Conservation (phyloP, 78 protist genomes). For the Dictyostelium capitatum region DNA sequence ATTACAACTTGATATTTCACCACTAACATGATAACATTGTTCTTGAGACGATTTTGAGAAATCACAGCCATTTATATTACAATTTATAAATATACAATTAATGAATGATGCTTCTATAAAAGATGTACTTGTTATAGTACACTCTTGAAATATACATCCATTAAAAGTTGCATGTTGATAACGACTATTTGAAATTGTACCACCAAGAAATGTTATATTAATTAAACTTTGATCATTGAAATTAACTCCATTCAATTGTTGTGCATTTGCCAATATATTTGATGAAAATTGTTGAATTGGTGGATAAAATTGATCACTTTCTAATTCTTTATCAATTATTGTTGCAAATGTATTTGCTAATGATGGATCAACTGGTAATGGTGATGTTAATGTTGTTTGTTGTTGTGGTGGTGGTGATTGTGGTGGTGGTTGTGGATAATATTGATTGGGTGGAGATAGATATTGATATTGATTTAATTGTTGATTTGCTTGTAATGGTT, state of each 20-base stretch:
- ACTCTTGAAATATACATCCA: constrained; percentile 3
- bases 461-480: too few relatives aligned
- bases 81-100: constrained; percentile 17
- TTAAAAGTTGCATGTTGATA: not conserved
- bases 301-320: constrained; percentile 16
- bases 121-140: not conserved
- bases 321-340: not conserved
- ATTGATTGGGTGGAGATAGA: not conserved
- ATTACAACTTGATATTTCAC: constrained; percentile 8
- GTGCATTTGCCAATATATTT: not conserved
- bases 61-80: constrained; percentile 6
- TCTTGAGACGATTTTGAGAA: not conserved
- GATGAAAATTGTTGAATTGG: constrained; percentile 2
- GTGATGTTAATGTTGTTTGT: not conserved
- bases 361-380: not conserved
- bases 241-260: not conserved
- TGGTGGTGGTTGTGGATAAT: not conserved
- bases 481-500: not conserved
- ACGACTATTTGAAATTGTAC: not conserved
- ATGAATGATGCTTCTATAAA: not conserved
- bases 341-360: not conserved
- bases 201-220: not conserved
- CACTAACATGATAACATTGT: not conserved
- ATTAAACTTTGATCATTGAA: not conserved
- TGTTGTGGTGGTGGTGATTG: not conserved